Evolutionary conservation across 768 basidiomycete species (phyloP), one percentile per base, ranked within the genome.

Genomic region (Gloeophyllum trabeum): DNA sequence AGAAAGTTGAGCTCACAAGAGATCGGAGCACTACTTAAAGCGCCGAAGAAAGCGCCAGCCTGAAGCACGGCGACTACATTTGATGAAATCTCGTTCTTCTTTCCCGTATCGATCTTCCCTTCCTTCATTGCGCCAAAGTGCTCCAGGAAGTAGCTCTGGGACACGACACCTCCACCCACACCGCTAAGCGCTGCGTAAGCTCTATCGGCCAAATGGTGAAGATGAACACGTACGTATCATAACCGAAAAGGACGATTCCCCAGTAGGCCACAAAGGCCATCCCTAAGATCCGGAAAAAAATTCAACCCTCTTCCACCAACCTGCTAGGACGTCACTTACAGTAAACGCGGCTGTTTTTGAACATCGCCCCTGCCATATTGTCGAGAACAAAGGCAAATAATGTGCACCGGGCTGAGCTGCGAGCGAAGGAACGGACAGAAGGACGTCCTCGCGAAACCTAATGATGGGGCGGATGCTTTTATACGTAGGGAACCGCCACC

Each of bases 31-130:
- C 78, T 80, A 6, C 72, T 71, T 4, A 93, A 56, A 12, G 88
- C 85, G 44, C 89, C 90, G 53, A 91, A 91, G 70, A 91, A 90
- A 1, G 86, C 85, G 7, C 87, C 87, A 3, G 79, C 85, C 55
- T 91, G 89, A 6, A 92, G 69, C 3, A 91, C 84, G 3, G 89
- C 86, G 14, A 92, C 90, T 34, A 93, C 80, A 48, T 85, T 88
- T 34, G 82, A 81, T 0, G 79, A 80, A n/a, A 90, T 65, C 3
- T 67, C 62, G 43, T 81, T 71, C 16, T 58, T 49, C 26, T 63
- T 58, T 19, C 46, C 47, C 18, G 54, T 51, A 54, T 78, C 59
- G 32, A 58, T 54, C 1, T 50, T 51, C 19, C 75, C 75, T 1
- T 61, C 41, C 25, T 70, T 63, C 40, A 64, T 55, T 41, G 84